These are phyloP conservation scores for Fragaria iinumae DNA, from an alignment of 306 rosid species.

Conservation along the genomic window DNA sequence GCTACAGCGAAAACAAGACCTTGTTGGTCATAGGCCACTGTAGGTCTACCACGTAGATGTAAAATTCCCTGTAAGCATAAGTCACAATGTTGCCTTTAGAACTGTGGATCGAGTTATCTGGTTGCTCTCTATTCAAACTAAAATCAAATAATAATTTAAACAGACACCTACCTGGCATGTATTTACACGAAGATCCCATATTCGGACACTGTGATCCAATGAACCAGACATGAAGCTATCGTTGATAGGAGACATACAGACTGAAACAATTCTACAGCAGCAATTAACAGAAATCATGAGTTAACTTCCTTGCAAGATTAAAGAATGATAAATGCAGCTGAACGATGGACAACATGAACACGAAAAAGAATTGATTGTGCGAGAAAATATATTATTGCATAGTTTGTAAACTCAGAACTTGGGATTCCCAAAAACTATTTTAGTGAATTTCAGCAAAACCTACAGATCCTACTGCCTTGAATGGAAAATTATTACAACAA, in stretches of 20 bases:
- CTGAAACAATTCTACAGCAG: conserved; percentile 73
- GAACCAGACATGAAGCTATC: conserved; percentile 99
- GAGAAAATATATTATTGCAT: neutral
- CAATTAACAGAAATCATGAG: conserved; percentile 28
- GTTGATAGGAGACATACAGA: conserved; percentile 97
- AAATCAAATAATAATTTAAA: neutral
- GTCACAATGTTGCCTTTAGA: conserved; percentile 26
- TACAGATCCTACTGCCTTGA: conserved; percentile 4
- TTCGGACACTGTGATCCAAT: conserved; percentile 82
- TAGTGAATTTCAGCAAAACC: neutral
- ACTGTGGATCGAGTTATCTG: neutral
- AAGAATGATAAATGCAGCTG: neutral
- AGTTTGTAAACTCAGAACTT: neutral
- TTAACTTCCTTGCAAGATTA: conserved; percentile 10
- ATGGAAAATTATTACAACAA: neutral
- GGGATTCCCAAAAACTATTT: neutral
- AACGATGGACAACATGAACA: neutral
- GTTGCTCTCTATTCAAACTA: neutral
- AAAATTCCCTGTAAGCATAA: conserved; percentile 85
- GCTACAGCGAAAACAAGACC: conserved; percentile 99
- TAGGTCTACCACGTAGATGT: conserved; percentile 87
- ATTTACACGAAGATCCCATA: conserved; percentile 98
- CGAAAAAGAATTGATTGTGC: neutral
- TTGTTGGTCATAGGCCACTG: conserved; percentile 98
- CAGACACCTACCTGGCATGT: conserved; percentile 81